Conservation (phyloP, 2,329 filamentous ascomycete species). For the Venturiaceae sp. region DNA sequence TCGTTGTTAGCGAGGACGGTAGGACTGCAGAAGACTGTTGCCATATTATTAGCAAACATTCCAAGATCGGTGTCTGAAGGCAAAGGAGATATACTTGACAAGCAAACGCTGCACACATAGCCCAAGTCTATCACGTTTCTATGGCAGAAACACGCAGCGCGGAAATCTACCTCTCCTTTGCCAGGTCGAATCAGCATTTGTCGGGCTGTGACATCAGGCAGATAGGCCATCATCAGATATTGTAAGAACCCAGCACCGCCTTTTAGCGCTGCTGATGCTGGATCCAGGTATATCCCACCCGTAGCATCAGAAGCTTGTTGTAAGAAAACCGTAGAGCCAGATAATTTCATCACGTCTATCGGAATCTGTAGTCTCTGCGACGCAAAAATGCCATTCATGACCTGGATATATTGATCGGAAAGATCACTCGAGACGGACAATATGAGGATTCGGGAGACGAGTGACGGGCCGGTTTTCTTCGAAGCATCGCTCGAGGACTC, state of each 20-base stretch:
- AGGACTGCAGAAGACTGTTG: constrained; percentile 9
- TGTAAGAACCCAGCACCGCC: constrained; percentile 57
- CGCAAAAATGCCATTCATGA: constrained; percentile 98
- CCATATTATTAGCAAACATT: background rate
- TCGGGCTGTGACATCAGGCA: constrained; percentile 59
- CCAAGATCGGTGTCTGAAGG: background rate
- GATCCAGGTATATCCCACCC: constrained; percentile 57
- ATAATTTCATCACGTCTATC: constrained; percentile 83
- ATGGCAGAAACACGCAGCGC: constrained; percentile 98
- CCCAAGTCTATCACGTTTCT: constrained; percentile 81
- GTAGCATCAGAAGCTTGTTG: constrained; percentile 81
- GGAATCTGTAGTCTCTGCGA: constrained; percentile 80
- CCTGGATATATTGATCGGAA: constrained; percentile 85
- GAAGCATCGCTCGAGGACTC: background rate
- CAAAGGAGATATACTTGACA: constrained; percentile 54
- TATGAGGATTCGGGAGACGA: constrained; percentile 79
- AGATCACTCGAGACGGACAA: constrained; percentile 84
- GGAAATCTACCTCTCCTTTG: constrained; percentile 83
- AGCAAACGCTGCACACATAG: constrained; percentile 91
- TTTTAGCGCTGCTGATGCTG: constrained; percentile 24
- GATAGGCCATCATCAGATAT: constrained; percentile 89
- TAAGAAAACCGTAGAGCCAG: constrained; percentile 79
- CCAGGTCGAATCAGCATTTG: constrained; percentile 66
- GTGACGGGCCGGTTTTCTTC: constrained; percentile 21
- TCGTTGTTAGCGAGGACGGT: background rate